Evolutionary conservation across 2,329 filamentous ascomycete species (phyloP).

Genomic region (Sporothrix protearum): DNA sequence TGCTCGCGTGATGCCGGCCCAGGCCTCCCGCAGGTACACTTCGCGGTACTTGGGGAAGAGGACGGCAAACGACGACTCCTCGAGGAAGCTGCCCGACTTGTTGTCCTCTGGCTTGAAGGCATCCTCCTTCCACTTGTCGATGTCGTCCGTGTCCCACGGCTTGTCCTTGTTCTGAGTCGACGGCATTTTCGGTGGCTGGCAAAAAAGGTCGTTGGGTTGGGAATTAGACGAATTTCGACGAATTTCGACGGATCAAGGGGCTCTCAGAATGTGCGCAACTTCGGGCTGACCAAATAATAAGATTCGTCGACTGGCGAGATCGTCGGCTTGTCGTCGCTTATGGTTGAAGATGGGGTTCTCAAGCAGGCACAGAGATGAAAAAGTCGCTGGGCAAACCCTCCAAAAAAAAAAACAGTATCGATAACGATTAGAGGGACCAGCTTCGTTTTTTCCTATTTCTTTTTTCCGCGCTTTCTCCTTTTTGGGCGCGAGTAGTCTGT

Average conservation of each 20-base stretch:
- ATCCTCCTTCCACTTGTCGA: conserved; percentile 95
- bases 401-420: conserved; percentile 21
- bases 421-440: conserved; percentile 12
- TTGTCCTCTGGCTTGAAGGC: conserved; percentile 85
- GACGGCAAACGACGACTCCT: conserved; percentile 85
- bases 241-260: too few species aligned
- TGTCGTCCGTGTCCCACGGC: conserved; percentile 93
- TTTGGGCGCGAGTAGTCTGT: background rate
- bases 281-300: background rate
- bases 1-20: conserved; percentile 83
- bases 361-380: conserved; percentile 3
- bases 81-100: conserved; percentile 75
- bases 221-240: background rate
- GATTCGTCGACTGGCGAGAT: background rate
- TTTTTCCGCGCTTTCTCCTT: conserved; percentile 1
- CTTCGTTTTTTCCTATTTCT: background rate
- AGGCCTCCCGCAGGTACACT: conserved; percentile 85
- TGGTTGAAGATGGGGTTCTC: background rate
- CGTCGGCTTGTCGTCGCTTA: background rate
- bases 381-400: conserved; percentile 11
- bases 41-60: conserved; percentile 97
- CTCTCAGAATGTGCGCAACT: background rate
- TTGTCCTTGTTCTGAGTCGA: conserved; percentile 87
- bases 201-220: background rate
- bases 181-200: conserved; percentile 57